These are phyloP conservation scores for Filosporella fistucella DNA, from an alignment of 495 filamentous ascomycete species.

Conservation along the genomic window DNA sequence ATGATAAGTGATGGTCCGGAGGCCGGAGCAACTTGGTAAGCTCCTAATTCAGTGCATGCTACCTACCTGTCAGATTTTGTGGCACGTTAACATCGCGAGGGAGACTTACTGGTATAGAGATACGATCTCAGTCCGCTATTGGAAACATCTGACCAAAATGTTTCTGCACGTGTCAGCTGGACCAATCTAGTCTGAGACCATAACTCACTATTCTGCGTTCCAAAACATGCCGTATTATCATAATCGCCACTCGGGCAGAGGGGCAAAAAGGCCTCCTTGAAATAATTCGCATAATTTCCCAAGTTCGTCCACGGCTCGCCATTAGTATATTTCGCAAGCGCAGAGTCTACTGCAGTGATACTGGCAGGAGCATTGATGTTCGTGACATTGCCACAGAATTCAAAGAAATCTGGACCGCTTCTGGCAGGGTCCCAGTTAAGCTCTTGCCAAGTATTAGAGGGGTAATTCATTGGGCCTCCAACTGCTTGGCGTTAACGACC, in stretches of 20 bases:
- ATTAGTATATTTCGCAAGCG: constrained; percentile 36
- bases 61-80: background rate
- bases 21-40: constrained; percentile 39
- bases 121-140: constrained; percentile 36
- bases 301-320: constrained; percentile 44
- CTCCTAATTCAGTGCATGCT: constrained; percentile 42
- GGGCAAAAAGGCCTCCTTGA: constrained; percentile 35
- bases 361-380: constrained; percentile 37
- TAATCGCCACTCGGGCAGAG: constrained; percentile 35
- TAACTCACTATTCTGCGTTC: constrained; percentile 32
- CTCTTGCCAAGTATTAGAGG: constrained; percentile 45
- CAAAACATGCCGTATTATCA: constrained; percentile 38
- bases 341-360: constrained; percentile 35
- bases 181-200: no score
- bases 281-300: constrained; percentile 41
- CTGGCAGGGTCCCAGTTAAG: constrained; percentile 37
- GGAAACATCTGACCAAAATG: constrained; percentile 32
- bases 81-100: background rate
- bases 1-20: constrained; percentile 36
- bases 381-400: constrained; percentile 45
- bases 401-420: constrained; percentile 34
- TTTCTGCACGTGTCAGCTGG: no score
- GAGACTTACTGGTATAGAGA: constrained; percentile 31
- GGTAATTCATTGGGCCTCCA: constrained; percentile 43
- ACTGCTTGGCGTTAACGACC: constrained; percentile 10